Percentiles rank a stretch among this genome's conserved stretches.
Evolutionary conservation across 257 asterid species (phyloP).

Genomic region (Asclepias syriaca): DNA sequence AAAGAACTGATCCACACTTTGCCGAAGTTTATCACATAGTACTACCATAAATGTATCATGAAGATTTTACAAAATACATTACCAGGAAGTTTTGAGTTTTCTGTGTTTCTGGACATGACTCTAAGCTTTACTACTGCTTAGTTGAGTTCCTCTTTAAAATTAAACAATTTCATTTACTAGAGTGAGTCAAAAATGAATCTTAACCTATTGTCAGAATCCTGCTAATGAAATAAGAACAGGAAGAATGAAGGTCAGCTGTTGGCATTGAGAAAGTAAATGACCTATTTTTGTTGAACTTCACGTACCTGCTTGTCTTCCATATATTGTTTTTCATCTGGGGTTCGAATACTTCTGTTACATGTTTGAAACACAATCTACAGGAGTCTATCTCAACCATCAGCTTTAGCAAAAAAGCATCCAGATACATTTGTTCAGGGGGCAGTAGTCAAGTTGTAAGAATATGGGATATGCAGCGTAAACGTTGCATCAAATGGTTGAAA

Average conservation of each 20-base stretch:
- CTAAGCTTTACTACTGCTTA: not conserved
- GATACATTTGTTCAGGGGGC: slow-evolving; percentile 94
- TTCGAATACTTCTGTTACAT: not conserved
- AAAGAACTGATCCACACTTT: not conserved
- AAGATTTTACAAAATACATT: not conserved
- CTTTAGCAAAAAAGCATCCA: slow-evolving; percentile 94
- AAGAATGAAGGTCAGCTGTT: not conserved
- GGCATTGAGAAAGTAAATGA: not conserved
- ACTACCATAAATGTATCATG: not conserved
- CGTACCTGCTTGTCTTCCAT: not conserved
- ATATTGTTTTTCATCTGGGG: not conserved
- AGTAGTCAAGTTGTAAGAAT: slow-evolving; percentile 86
- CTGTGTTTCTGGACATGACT: not conserved
- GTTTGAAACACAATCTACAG: slow-evolving; percentile 19
- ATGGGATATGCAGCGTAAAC: slow-evolving; percentile 96
- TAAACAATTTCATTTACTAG: too few species aligned
- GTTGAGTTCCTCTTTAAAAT: not conserved
- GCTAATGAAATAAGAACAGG: not conserved
- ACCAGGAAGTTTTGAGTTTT: not conserved
- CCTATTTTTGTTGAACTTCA: not conserved
- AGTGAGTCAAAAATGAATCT: not conserved
- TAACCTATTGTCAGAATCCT: not conserved
- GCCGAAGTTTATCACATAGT: not conserved
- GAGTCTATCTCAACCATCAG: slow-evolving; percentile 78
- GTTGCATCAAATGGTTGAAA: slow-evolving; percentile 93